A percentile compares a stretch with the other conserved stretches of the same genome.
Conservation (phyloP, 2,329 filamentous ascomycete genomes). For the Cladosporium phlei region DNA sequence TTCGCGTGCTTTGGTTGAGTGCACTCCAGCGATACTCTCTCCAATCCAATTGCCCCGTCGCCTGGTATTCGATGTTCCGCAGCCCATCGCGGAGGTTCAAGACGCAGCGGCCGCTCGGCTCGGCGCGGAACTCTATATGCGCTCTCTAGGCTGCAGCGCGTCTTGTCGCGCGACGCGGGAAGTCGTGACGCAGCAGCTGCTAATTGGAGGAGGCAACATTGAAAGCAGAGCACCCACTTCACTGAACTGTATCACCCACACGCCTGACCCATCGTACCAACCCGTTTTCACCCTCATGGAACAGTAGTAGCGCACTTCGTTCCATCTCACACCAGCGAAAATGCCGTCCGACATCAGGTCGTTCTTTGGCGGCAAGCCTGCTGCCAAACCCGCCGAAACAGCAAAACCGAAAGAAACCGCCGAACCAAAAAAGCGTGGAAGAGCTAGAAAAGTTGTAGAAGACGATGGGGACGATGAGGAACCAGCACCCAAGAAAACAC, state of each 20-base stretch:
- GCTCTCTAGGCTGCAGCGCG: constrained; percentile 10
- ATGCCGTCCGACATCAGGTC: constrained; percentile 86
- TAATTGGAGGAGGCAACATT: too few relatives aligned
- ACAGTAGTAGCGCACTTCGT: not conserved
- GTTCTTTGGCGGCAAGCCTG: constrained; percentile 79
- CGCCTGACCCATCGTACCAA: not conserved
- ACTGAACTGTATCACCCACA: too few relatives aligned
- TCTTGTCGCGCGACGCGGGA: constrained; percentile 6
- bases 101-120: not conserved
- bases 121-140: not conserved
- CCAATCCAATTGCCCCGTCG: not conserved
- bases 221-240: too few relatives aligned
- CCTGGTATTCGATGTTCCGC: constrained; percentile 2
- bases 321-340: too few relatives aligned
- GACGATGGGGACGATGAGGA: constrained; percentile 72
- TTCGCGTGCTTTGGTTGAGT: not conserved
- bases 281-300: not conserved
- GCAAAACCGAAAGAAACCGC: constrained; percentile 21
- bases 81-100: constrained; percentile 7
- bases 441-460: constrained; percentile 63
- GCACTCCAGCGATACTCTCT: not conserved
- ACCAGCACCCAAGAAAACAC: constrained; percentile 22
- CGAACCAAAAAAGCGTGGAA: constrained; percentile 41
- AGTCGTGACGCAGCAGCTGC: too few relatives aligned
- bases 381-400: constrained; percentile 47